Evolutionary conservation across 169 alveolate genomes (phyloP), one percentile per base, ranked within the genome.

Genomic region (Pseudocohnilembus persalinus): DNA sequence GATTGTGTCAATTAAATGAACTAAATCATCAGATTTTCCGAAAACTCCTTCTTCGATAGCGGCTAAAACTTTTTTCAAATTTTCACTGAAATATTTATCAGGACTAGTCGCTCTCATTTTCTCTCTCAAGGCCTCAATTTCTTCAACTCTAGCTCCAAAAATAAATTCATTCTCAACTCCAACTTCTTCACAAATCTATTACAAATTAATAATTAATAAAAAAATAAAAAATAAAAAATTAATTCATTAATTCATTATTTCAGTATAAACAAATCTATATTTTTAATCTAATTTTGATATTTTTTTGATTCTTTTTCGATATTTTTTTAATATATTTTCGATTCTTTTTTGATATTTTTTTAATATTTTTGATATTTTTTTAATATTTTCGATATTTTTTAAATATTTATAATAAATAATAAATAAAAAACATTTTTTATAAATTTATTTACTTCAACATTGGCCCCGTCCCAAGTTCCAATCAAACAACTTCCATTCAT

Each of bases 381-480:
- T n/a, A n/a, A n/a, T n/a, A n/a, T n/a, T n/a, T n/a, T n/a, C n/a
- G n/a, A n/a, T n/a, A n/a, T n/a, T n/a, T n/a, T n/a, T n/a, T n/a
- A n/a, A n/a, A n/a, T n/a, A n/a, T n/a, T n/a, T n/a, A n/a, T n/a
- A n/a, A n/a, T n/a, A n/a, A n/a, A n/a, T n/a, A n/a, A n/a, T n/a
- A 4, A 49, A 49, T 49, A 11, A 11, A 49, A 49, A 49, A 11
- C 20, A 11, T 20, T 49, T 49, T 11, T 49, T 11, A 49, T 49
- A 20, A 11, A 11, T 49, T 49, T 49, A 4, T 49, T 49, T 49
- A 49, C 68, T 91, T 98, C 99, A 63, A 98, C 97, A 91, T 97
- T 98, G 29, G 99, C 99, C 31, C 99, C 99, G 82, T 98, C 99
- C 94, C 95, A 94, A 35, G 99, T 98, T 30, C 99, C 99, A 65